Evolutionary conservation across 1,139 yeast species (phyloP).

Genomic region (Hyphopichia wangnamkhiaoensis): DNA sequence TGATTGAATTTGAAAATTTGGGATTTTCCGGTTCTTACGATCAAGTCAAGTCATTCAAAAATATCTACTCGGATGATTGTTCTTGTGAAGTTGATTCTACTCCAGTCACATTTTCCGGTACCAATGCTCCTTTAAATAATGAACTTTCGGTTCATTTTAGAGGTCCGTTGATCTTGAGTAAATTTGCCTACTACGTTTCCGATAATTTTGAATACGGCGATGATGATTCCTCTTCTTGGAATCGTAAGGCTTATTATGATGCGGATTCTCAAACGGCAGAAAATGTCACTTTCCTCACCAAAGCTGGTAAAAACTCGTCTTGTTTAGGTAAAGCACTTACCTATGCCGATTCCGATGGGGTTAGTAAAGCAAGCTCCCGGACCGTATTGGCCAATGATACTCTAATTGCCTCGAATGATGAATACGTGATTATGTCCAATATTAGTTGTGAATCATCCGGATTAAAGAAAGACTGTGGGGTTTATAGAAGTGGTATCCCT

Average conservation of each 20-base stretch:
- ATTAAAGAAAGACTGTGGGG: conserved; percentile 72
- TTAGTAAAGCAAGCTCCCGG: conserved; percentile 60
- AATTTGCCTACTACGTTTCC: conserved; percentile 62
- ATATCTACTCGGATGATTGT: conserved; percentile 49
- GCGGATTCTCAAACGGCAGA: conserved; percentile 43
- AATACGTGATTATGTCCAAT: conserved; percentile 76
- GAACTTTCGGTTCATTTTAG: conserved; percentile 91
- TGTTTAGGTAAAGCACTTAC: conserved; percentile 90
- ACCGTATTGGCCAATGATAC: conserved; percentile 64
- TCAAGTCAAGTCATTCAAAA: conserved; percentile 62
- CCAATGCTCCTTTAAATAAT: conserved; percentile 81
- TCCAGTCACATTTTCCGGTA: conserved; percentile 63
- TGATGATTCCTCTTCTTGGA: conserved; percentile 57
- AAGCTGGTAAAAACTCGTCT: conserved; percentile 69
- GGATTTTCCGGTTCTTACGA: conserved; percentile 81
- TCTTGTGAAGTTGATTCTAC: conserved; percentile 62
- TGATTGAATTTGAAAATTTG: conserved; percentile 56
- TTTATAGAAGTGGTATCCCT: conserved; percentile 80
- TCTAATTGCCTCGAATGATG: conserved; percentile 65
- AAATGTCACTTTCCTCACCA: conserved; percentile 82
- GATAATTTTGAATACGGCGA: conserved; percentile 43
- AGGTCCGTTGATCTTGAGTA: conserved; percentile 80
- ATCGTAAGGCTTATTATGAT: conserved; percentile 68
- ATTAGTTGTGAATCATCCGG: conserved; percentile 54
- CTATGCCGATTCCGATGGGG: conserved; percentile 74